These are phyloP conservation scores for Populus nigra DNA, from an alignment of 345 rosid species.

Conservation along the genomic window DNA sequence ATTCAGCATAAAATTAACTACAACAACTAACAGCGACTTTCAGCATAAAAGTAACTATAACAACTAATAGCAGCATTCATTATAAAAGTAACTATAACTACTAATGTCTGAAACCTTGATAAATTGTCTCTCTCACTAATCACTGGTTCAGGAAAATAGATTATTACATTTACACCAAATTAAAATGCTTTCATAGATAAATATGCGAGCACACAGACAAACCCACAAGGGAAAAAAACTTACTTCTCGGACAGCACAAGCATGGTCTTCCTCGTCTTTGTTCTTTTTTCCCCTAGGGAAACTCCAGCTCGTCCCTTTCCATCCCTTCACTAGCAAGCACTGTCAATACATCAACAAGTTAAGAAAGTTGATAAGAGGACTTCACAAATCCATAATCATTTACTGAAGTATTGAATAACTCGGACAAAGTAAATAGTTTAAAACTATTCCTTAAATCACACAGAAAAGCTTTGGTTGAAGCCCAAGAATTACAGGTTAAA, in stretches of 20 bases:
- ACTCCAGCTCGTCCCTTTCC: conserved; percentile 99
- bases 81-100: conserved; percentile 1
- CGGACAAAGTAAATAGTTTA: background rate
- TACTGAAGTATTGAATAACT: background rate
- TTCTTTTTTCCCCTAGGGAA: conserved; percentile 99
- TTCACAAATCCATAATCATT: background rate
- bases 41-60: background rate
- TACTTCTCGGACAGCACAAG: conserved; percentile 95
- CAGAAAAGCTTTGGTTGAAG: background rate
- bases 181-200: background rate
- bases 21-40: background rate
- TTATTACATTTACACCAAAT: background rate
- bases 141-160: background rate
- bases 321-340: conserved; percentile 95
- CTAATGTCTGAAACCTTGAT: background rate
- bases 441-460: background rate
- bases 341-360: conserved; percentile 26
- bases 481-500: background rate
- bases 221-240: conserved; percentile 4
- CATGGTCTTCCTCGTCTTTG: conserved; percentile 97
- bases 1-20: background rate
- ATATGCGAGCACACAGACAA: background rate
- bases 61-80: background rate
- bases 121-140: background rate
- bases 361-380: background rate